Evolutionary conservation across 192 early-diverging fungal genomes (phyloP).

Genomic region (Backusella circina): DNA sequence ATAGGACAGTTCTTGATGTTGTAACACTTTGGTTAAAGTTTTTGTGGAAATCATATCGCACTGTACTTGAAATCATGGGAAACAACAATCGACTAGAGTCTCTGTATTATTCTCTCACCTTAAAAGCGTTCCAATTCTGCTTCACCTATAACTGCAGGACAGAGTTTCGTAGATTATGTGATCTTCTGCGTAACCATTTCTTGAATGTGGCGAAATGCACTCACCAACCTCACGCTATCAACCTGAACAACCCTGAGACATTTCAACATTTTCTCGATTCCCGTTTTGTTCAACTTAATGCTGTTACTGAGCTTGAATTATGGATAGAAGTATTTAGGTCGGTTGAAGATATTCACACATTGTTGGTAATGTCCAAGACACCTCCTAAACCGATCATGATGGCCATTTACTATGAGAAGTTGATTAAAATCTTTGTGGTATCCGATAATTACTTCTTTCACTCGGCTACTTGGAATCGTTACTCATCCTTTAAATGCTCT

Average conservation of each 20-base stretch:
- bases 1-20: slow-evolving; percentile 93
- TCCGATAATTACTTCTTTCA: slow-evolving; percentile 97
- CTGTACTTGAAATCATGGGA: slow-evolving; percentile 89
- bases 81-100: slow-evolving; percentile 94
- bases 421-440: slow-evolving; percentile 93
- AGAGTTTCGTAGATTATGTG: slow-evolving; percentile 97
- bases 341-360: slow-evolving; percentile 95
- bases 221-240: slow-evolving; percentile 89
- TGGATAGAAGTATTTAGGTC: slow-evolving; percentile 99
- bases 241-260: slow-evolving; percentile 93
- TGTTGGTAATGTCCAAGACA: slow-evolving; percentile 86
- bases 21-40: slow-evolving; percentile 99
- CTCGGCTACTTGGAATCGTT: slow-evolving; percentile 93
- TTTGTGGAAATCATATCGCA: slow-evolving; percentile 98
- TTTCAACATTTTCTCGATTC: slow-evolving; percentile 94
- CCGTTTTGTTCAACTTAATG: slow-evolving; percentile 93
- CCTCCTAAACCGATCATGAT: slow-evolving; percentile 91
- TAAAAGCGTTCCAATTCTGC: slow-evolving; percentile 94
- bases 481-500: slow-evolving; percentile 71
- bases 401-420: slow-evolving; percentile 98
- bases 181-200: slow-evolving; percentile 92
- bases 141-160: slow-evolving; percentile 91
- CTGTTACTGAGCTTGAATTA: slow-evolving; percentile 91
- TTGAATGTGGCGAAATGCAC: slow-evolving; percentile 83
- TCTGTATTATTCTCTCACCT: slow-evolving; percentile 87